Evolutionary conservation across 2,329 filamentous ascomycete genomes (phyloP).

Genomic region (Alternaria triticina): DNA sequence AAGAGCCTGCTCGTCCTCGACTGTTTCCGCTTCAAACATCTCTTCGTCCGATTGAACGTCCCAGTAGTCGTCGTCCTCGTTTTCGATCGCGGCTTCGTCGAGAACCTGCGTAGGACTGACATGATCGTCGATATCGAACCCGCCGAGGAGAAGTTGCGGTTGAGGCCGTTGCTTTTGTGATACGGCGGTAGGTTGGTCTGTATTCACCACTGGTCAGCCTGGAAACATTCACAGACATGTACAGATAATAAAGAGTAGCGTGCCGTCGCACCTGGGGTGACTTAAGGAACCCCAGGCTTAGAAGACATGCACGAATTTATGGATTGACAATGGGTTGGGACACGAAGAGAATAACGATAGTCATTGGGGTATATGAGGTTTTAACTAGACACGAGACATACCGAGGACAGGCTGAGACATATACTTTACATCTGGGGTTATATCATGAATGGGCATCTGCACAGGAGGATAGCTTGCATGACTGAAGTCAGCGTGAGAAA

Average conservation of each 20-base stretch:
- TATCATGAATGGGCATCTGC: conserved; percentile 47
- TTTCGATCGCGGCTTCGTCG: conserved; percentile 51
- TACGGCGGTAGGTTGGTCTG: conserved; percentile 33
- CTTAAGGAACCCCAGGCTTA: not conserved
- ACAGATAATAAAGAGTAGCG: not conserved
- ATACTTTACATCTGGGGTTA: conserved; percentile 46
- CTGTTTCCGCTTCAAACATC: conserved; percentile 37
- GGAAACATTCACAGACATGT: not conserved
- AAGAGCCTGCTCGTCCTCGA: conserved; percentile 26
- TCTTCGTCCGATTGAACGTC: conserved; percentile 58
- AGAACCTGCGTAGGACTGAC: conserved; percentile 45
- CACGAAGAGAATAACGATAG: conserved; percentile 36
- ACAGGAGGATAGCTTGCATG: conserved; percentile 39
- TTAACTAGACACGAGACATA: conserved; percentile 51
- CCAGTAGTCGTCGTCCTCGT: conserved; percentile 58
- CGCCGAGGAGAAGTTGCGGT: conserved; percentile 30
- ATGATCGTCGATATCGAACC: conserved; percentile 50
- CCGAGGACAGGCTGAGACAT: conserved; percentile 47
- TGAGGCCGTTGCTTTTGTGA: conserved; percentile 18
- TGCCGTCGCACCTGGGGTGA: not conserved
- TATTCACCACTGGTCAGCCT: conserved; percentile 27
- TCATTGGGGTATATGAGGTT: conserved; percentile 42
- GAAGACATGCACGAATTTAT: conserved; percentile 16
- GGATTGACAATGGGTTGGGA: conserved; percentile 6
- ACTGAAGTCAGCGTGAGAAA: conserved; percentile 35